Evolutionary conservation across 768 basidiomycete genomes (phyloP), one percentile per base, ranked within the genome.

Genomic region (Mycena capillaripes): DNA sequence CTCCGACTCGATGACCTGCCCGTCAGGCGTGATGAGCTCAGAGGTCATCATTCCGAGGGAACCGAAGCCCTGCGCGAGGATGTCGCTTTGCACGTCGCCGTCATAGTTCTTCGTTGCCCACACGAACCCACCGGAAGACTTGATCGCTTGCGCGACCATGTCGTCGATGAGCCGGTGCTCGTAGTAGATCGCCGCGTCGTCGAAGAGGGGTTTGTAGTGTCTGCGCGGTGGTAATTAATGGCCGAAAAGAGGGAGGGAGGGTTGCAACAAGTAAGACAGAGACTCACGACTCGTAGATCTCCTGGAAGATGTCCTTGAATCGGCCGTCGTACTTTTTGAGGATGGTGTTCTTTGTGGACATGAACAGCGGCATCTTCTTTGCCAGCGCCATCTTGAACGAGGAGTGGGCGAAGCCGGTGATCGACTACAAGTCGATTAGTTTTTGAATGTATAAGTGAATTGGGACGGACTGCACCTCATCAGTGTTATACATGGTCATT

Each of bases 241-340:
- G n/a, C 9, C 3, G n/a, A 57, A 16, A 38, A 2, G 23, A 58
- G n/a, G 36, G 23, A 38, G 7, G 46, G 23, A 23, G 9, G 46
- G 23, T 23, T 6, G 7, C 38, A 10, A 38, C 38, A n/a, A n/a
- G n/a, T n/a, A n/a, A n/a, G n/a, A n/a, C n/a, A n/a, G n/a, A n/a
- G 53, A 56, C 53, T 34, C 36, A 58, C 87, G 85, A 78, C 9
- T 97, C 95, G 81, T 96, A 99, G 78, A 98, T 92, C 78, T 98
- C 96, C 82, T 98, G 92, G 92, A 99, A 98, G 80, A 97, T 97
- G 78, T 99, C 98, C 87, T 99, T 99, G 91, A 99, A 99, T 34
- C 97, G 91, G 52, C 98, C 98, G 79, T 99, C 98, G 82, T 99
- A 99, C 80, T 93, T 97, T 86, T 99, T 97, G 79, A 97, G 79